These are phyloP conservation scores for Dittrichia graveolens DNA, from an alignment of 129 eudicot species.

Conservation along the genomic window DNA sequence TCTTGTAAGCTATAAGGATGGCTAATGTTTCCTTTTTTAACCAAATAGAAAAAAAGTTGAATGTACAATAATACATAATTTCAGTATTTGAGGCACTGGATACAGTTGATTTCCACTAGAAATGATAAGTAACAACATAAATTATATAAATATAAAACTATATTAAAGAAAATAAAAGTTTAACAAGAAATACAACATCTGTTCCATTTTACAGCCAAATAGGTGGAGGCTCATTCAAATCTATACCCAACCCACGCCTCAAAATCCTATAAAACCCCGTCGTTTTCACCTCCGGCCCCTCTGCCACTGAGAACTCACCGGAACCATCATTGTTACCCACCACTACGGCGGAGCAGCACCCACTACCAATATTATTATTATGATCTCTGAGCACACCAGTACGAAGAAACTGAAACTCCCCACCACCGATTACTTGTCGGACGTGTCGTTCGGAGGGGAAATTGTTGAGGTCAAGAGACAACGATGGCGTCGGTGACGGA, in stretches of 20 bases:
- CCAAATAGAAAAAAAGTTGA: neutral
- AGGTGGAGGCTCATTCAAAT: slow-evolving; percentile 77
- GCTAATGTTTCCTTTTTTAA: too few relatives aligned
- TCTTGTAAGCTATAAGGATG: too few relatives aligned
- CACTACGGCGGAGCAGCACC: slow-evolving; percentile 11
- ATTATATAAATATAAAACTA: neutral
- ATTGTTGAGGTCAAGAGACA: slow-evolving; percentile 51
- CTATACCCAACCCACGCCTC: slow-evolving; percentile 64
- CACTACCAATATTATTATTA: neutral
- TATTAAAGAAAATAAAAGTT: neutral
- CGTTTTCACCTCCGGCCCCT: slow-evolving; percentile 1
- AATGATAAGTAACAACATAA: neutral
- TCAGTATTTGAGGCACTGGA: neutral
- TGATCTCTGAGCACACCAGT: slow-evolving; percentile 21
- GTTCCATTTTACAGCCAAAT: slow-evolving; percentile 48
- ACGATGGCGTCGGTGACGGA: slow-evolving; percentile 36
- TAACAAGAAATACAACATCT: neutral
- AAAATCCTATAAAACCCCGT: too few relatives aligned
- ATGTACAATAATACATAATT: neutral
- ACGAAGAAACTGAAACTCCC: neutral
- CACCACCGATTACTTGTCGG: slow-evolving; percentile 31
- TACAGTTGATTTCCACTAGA: neutral
- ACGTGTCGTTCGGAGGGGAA: slow-evolving; percentile 41
- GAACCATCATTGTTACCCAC: slow-evolving; percentile 16
- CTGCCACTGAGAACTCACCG: slow-evolving; percentile 3